Base-by-base conservation (phyloP, 345 rosid species). In the Cardamine resedifolia region DNA sequence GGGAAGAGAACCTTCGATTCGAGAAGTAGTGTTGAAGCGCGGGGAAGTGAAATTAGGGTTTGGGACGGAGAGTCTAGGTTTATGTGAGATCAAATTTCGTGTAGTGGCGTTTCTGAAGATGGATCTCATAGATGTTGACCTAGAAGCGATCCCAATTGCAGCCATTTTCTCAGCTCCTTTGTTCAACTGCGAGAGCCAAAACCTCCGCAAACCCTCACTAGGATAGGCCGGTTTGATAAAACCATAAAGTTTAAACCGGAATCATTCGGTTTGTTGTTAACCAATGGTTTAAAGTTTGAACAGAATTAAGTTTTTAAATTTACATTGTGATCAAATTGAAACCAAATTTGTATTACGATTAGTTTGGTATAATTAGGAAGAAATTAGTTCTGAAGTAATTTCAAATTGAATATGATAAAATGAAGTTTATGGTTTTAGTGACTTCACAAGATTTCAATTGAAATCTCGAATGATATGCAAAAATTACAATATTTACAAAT, bases 41-140 rank as follows among this genome's bases (percentile, higher is more conserved):
- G 74, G 60, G 20, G 81, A 69, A 3, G 49, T 4, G 24, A 75
- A 81, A 57, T 58, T 79, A 26, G 79, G 79, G 69, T 78, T 38
- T 5, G 90, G 73, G 7, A 76, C 15, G n/a, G 84, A 59, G 24
- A 63, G 12, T 39, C 64, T 76, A 51, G 72, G 2, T 68, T 41
- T 71, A 20, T 65, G 1, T 60, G 80, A 20, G 28, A 77, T 31
- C 21, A 75, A 5, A 11, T 10, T 72, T 60, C 81, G 59, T 58
- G 79, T 2, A 10, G 83, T 55, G 5, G 72, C 60, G 18, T 77
- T 56, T 75, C 80, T 82, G 48, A 73, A 43, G 39, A 81, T 48
- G 33, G 84, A 74, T 63, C 88, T 77, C 27, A 81, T 71, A 30
- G 79, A 61, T 5, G 85, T 61, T 31, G 81, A 85, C 79, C 90